phyloP scores from a whole-genome alignment of 2,329 filamentous ascomycete genomes.

The Epichloe sylvatica region DNA sequence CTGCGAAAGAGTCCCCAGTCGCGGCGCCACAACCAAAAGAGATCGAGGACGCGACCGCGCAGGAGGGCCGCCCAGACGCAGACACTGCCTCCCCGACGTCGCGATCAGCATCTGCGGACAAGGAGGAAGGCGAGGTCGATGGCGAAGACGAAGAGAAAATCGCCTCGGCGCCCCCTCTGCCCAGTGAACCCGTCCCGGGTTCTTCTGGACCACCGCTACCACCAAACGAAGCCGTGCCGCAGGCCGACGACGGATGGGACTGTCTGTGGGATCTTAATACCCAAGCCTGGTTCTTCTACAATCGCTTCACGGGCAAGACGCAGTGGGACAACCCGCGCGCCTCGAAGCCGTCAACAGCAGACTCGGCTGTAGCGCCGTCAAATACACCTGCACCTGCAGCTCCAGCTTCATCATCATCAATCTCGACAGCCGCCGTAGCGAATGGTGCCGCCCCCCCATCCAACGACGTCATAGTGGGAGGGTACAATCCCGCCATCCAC shows the following conservation, averaged over 20 bases:
- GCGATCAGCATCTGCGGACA: not conserved
- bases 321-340: conserved; percentile 84
- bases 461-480: conserved; percentile 39
- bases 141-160: not conserved
- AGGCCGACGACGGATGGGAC: conserved; percentile 64
- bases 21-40: conserved; percentile 7
- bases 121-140: conserved; percentile 4
- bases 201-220: conserved; percentile 26
- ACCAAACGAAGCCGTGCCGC: conserved; percentile 28
- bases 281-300: conserved; percentile 71
- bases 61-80: not conserved
- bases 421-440: conserved; percentile 14
- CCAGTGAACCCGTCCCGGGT: conserved; percentile 17
- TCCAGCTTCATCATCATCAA: conserved; percentile 11
- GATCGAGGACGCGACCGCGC: not conserved
- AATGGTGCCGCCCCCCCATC: conserved; percentile 11
- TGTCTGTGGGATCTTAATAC: conserved; percentile 58
- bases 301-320: conserved; percentile 57
- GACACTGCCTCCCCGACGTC: not conserved
- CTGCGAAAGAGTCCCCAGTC: conserved; percentile 6
- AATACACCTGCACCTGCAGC: conserved; percentile 17
- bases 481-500: conserved; percentile 93
- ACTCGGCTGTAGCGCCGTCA: conserved; percentile 12
- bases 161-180: conserved; percentile 18
- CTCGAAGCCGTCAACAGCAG: conserved; percentile 17